Base-by-base conservation (phyloP, 176 grass and related monocot species). In the maize (Zea mays) region DNA sequence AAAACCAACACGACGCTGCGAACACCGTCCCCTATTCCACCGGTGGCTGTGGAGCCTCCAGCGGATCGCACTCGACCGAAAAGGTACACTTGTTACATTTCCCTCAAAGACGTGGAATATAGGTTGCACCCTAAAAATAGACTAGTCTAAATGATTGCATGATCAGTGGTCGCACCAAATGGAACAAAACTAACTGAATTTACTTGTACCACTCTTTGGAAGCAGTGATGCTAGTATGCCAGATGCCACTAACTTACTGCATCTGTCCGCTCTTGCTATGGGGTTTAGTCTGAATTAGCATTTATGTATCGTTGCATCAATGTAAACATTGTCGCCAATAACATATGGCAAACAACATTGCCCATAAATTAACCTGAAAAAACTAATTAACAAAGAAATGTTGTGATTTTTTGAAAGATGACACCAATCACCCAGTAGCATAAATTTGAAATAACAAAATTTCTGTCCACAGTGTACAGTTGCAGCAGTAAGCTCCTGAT, bases 1-100 rank as follows among this genome's bases (percentile, higher is more conserved):
- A 95, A 90, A 92, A 79, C 96, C 20, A 83, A 75, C 66, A 71
- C 56, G 0, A 33, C 90, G 11, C 42, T 90, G 69, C 72, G 86
- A 79, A 96, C 85, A 2, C 88, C 90, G 0, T 86, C 88, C 55
- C 90, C 96, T 43, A 79, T 99, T 40, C 92, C 87, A 9, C 74
- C 86, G 42, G 83, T 96, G 70, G 78, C 84, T 61, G 87, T 96
- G 56, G 92, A 99, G 21, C 88, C 82, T 75, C 84, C 96, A 77
- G 42, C 37, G 59, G 86, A 85, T 51, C 86, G 79, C 38, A 59
- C 19, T 76, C 84, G 76, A 35, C 87, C 73, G 73, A 97, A 89
- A 84, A 93, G 91, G 86, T 91, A 72, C 45, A 56, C 33, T 15
- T 54, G 49, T 35, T 46, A 35, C 41, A 67, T 71, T 58, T 62